Evolutionary conservation across 2,329 filamentous ascomycete genomes (phyloP), one percentile per base, ranked within the genome.

Genomic region (Mycosphaerelloides madeirae): DNA sequence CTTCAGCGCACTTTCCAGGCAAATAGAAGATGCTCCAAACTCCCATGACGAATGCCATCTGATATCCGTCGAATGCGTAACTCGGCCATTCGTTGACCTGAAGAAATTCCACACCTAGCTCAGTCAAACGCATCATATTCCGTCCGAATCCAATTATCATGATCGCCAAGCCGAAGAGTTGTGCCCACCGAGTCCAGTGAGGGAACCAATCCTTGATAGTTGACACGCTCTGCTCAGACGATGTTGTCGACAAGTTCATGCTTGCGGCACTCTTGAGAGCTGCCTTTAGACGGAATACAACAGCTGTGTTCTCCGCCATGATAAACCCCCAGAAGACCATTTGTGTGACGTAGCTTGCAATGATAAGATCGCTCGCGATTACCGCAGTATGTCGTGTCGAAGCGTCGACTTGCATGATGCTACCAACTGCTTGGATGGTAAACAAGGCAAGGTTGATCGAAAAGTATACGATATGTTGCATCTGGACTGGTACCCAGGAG

Each of bases 11-110:
- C 37, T 50, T 50, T 16, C 43, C 43, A 8, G 40, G 43, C 7
- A 50, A 19, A 22, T 46, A 50, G 36, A 43, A 46, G 7, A 50
- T 19, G 4, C 14, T 43, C 31, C 35, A 50, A 19, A 33, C 37
- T 3, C 43, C 39, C 40, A 50, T 46, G 6, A 50, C 36, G 13
- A 50, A 28, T 2, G 34, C 47, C 39, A 50, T 50, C 37, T 50
- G 40, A 36, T 46, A 50, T 4, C 43, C 40, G 37, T 50, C 43
- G 15, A 46, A 50, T 15, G 41, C 40, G 35, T 50, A 50, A 19
- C 39, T 29, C 3, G 38, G 29, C 47, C 39, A 50, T 34, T 50
- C 43, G 19, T 44, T 50, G n/a, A 43, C 19, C 28, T 46, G 20
- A 22, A 50, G 31, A 14, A 50, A 37, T 1, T 29, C 22, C 12